These are phyloP conservation scores for Breynia disticha DNA, from an alignment of 441 rosid species.

Conservation along the genomic window DNA sequence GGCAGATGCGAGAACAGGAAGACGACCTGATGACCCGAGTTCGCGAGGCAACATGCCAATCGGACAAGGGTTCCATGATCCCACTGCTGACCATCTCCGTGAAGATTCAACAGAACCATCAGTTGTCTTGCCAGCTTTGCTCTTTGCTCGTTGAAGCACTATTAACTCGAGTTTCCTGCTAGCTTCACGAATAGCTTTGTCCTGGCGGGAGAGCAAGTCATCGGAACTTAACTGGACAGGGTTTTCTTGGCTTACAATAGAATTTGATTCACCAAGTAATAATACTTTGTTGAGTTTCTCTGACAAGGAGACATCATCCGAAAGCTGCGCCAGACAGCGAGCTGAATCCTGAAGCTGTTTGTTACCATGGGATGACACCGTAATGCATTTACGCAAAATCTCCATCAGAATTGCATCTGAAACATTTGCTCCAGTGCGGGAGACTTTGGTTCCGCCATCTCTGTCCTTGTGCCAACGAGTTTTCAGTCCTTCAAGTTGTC, in stretches of 20 bases:
- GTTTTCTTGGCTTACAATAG: constrained; percentile 15
- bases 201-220: constrained; percentile 28
- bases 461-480: constrained; percentile 23
- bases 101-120: constrained; percentile 21
- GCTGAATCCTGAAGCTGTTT: constrained; percentile 46
- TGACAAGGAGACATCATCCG: constrained; percentile 25
- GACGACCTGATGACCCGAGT: constrained; percentile 50
- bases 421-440: constrained; percentile 21
- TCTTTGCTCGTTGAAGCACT: constrained; percentile 25
- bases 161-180: constrained; percentile 47
- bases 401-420: constrained; percentile 36
- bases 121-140: constrained; percentile 16
- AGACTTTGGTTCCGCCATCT: constrained; percentile 19
- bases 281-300: constrained; percentile 49
- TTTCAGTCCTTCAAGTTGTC: constrained; percentile 42
- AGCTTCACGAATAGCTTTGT: constrained; percentile 44
- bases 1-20: constrained; percentile 46
- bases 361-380: constrained; percentile 37
- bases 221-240: constrained; percentile 3
- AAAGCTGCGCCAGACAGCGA: constrained; percentile 37
- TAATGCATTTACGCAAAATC: constrained; percentile 48
- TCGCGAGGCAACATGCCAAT: constrained; percentile 72
- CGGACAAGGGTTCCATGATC: constrained; percentile 82
- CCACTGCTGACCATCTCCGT: constrained; percentile 48
- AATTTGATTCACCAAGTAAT: constrained; percentile 18